These are phyloP conservation scores for Aphanomyces stellatus DNA, from an alignment of 352 stramenopile species.

Conservation along the genomic window DNA sequence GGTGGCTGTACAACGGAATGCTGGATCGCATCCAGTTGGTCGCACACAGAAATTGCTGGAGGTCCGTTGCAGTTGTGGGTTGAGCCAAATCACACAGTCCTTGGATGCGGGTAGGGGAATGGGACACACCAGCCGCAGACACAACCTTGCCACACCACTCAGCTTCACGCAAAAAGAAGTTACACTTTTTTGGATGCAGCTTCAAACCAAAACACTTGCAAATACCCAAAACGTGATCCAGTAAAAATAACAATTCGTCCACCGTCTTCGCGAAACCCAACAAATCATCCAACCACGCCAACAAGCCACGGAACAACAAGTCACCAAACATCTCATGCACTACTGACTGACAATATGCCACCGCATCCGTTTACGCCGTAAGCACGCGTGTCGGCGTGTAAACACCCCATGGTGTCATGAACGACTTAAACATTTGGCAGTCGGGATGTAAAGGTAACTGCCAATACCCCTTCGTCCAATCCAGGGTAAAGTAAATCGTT, in stretches of 20 bases:
- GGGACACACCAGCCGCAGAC: conserved; percentile 14
- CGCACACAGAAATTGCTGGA: conserved; percentile 28
- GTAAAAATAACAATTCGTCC: conserved; percentile 15
- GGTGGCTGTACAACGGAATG: conserved; percentile 23
- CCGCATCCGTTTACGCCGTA: conserved; percentile 2
- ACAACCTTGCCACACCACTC: conserved; percentile 25
- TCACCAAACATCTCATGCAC: conserved; percentile 22
- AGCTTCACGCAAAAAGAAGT: conserved; percentile 21
- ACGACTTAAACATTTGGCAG: conserved; percentile 16
- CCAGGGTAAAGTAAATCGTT: conserved; percentile 22
- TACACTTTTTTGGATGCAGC: conserved; percentile 28
- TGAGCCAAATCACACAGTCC: conserved; percentile 23
- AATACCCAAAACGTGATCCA: conserved; percentile 17
- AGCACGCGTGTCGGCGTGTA: conserved; percentile 22
- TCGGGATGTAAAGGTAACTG: conserved; percentile 19
- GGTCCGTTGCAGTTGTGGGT: conserved; percentile 18
- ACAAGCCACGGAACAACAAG: conserved; percentile 15
- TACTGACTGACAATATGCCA: background rate
- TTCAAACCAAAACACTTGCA: conserved; percentile 27
- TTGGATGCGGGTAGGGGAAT: conserved; percentile 23
- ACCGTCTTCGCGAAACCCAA: conserved; percentile 16
- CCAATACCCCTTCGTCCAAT: conserved; percentile 26
- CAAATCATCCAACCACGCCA: conserved; percentile 28
- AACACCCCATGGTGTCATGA: conserved; percentile 21
- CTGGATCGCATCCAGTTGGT: conserved; percentile 29